phyloP scores from a whole-genome alignment of 768 basidiomycete species.

The Clitopilus passeckerianus region DNA sequence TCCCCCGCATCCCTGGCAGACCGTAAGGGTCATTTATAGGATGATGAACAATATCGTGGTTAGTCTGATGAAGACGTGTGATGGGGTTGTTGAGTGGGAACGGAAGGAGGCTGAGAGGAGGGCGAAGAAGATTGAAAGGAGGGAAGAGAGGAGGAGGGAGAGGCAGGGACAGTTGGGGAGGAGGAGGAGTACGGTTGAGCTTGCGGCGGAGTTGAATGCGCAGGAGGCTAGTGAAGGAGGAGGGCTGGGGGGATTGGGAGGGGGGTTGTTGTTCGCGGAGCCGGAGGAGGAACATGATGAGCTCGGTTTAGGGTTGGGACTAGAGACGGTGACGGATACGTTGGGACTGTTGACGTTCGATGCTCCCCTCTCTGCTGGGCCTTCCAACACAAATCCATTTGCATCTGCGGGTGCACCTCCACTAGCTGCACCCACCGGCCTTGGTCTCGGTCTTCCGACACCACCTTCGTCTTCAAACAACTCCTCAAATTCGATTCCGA shows the following conservation, averaged over 20 bases:
- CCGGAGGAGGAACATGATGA: not conserved
- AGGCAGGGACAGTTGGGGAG: not conserved
- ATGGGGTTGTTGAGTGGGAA: constrained; percentile 23
- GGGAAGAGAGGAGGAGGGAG: not conserved
- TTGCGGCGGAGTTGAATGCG: not conserved
- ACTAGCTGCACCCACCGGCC: too few species aligned
- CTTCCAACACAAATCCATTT: not conserved
- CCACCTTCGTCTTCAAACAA: not conserved
- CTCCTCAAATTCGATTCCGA: not conserved
- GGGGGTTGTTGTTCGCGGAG: not conserved
- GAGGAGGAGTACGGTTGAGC: not conserved
- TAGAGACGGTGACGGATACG: not conserved
- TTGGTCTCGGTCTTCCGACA: not conserved
- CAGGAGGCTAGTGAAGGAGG: not conserved
- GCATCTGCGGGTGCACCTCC: not conserved
- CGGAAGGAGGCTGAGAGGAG: not conserved
- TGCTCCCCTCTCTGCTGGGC: not conserved
- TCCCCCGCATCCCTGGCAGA: constrained; percentile 6
- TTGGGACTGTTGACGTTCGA: not conserved
- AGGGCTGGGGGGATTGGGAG: not conserved
- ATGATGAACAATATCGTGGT: constrained; percentile 46
- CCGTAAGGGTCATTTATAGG: constrained; percentile 30
- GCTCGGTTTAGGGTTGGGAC: not conserved
- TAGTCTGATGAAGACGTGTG: constrained; percentile 38
- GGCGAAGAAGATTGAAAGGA: not conserved